phyloP scores from a whole-genome alignment of 371 early-diverging fungal genomes.

The Paramicrosporidium saccamoebae region DNA sequence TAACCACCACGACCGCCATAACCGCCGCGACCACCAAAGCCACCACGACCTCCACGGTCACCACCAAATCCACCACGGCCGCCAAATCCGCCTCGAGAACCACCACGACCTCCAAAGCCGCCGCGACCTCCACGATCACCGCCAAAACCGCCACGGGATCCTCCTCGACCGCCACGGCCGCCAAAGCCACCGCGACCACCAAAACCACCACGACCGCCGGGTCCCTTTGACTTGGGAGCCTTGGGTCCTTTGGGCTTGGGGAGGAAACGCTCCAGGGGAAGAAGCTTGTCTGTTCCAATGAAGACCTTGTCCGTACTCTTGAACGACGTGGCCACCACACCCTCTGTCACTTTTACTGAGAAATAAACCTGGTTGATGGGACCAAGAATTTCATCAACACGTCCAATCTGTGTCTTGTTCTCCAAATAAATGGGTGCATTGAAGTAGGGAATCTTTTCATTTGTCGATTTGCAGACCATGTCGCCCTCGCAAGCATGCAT shows the following conservation, averaged over 20 bases:
- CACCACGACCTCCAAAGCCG: slow-evolving; percentile 6
- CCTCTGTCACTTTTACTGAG: slow-evolving; percentile 77
- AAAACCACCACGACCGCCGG: slow-evolving; percentile 6
- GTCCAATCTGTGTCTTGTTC: slow-evolving; percentile 92
- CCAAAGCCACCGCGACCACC: slow-evolving; percentile 2
- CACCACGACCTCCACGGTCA: slow-evolving; percentile 7
- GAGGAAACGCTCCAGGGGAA: slow-evolving; percentile 82
- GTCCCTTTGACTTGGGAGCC: slow-evolving; percentile 13
- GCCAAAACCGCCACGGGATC: slow-evolving; percentile 4
- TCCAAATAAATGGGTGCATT: slow-evolving; percentile 89
- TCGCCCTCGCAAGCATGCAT: slow-evolving; percentile 86
- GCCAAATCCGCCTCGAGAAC: slow-evolving; percentile 3
- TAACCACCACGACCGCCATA: slow-evolving; percentile 3
- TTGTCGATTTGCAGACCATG: slow-evolving; percentile 74
- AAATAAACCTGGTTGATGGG: slow-evolving; percentile 87
- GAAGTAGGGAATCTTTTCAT: slow-evolving; percentile 86
- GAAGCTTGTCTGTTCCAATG: slow-evolving; percentile 63
- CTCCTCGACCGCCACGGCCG: slow-evolving; percentile 4
- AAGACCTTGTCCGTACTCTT: slow-evolving; percentile 58
- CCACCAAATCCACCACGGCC: slow-evolving; percentile 10
- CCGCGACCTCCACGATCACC: slow-evolving; percentile 6
- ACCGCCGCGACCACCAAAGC: slow-evolving; percentile 4
- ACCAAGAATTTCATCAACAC: slow-evolving; percentile 97
- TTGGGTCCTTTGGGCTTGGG: slow-evolving; percentile 52
- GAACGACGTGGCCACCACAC: slow-evolving; percentile 66